Base-by-base conservation (phyloP, 2,329 filamentous ascomycete species). In the Penicillium expansum region DNA sequence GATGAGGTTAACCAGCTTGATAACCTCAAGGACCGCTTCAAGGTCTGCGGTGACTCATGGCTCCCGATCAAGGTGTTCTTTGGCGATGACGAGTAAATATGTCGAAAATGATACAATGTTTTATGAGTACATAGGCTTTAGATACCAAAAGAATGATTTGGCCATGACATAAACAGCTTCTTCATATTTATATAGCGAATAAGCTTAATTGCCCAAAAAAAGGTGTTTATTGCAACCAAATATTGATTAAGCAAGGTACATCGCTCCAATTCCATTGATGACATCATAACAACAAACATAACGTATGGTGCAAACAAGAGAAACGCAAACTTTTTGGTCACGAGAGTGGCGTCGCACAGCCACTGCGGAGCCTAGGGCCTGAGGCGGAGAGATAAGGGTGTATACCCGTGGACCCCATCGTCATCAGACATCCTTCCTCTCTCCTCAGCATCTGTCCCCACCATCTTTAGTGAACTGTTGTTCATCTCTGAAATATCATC, bases 11-110 rank as follows among this genome's bases (percentile, higher is more conserved):
- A 82, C 66, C 79, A 83, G 74, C 80, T 96, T 48, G 85, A 85
- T 68, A 82, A 77, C 67, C 81, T 93, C 53, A 80, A 83, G 68
- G 88, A 90, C 59, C 84, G 91, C 49, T 93, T 92, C 82, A 95
- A 92, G 84, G 87, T 91, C 60, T 94, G 89, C 69, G 83, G 82
- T 35, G 91, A 93, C 71, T 76, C 70, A 29, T 93, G 88, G 86
- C 66, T 77, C 52, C 90, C 89, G 0, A 75, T 89, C 59, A 88
- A 86, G 81, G 89, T 93, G 35, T 94, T 94, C 81, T 91, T 91
- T 71, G 89, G 88, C 8, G 89, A 92, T 67, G 88, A 92, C 68
- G 89, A 92, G 79, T 92, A 85, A 69, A 68, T 52, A 41, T 14
- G 30, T 65, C n/a, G 27, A 45, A 45, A 32, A 58, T 61, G 35